Evolutionary conservation across 768 basidiomycete species (phyloP), one percentile per base, ranked within the genome.

Genomic region (Mrakia gelida): DNA sequence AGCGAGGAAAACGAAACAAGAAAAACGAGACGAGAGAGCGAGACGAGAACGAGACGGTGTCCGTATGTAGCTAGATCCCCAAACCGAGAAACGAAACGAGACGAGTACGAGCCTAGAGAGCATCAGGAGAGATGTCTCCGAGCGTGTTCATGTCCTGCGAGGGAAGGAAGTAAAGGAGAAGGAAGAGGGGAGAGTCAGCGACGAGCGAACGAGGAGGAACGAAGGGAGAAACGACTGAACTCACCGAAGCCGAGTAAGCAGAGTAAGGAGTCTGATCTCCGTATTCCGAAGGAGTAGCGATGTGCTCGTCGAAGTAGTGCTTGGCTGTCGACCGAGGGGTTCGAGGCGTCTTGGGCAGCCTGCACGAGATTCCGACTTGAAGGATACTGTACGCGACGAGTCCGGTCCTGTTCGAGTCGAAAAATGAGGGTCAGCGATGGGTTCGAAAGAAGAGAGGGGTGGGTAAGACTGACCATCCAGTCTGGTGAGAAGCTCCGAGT

Each of bases 401-500:
- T 63, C 94, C 94, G 32, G 93, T 93, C 92, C 91, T 92, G 75
- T 21, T 54, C 41, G 54, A 16, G 65, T 26, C n/a, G 65, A 34
- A 11, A 38, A 38, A 21, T 2, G n/a, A 30, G 38, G 62, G 59
- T 59, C 59, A 59, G 26, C 28, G 26, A 1, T 6, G 34, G 15
- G 0, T 2, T 67, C 65, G 65, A 67, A n/a, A n/a, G 38, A 10
- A 41, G 7, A 34, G 28, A 28, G 1, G 28, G 28, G 16, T 61
- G 45, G 18, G 65, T 71, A 52, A 43, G 43, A 71, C 85, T 9
- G 84, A 85, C 95, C 96, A 99, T 81, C 97, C 97, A 79, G 95
- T 98, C 84, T 99, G 97, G 85, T 99, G 97, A 8, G 95, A 97
- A 3, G 96, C 97, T 59, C 97, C 97, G 18, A 99, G 88, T 28